These are phyloP conservation scores for Solanum pennellii DNA, from an alignment of 257 asterid species.

Conservation along the genomic window DNA sequence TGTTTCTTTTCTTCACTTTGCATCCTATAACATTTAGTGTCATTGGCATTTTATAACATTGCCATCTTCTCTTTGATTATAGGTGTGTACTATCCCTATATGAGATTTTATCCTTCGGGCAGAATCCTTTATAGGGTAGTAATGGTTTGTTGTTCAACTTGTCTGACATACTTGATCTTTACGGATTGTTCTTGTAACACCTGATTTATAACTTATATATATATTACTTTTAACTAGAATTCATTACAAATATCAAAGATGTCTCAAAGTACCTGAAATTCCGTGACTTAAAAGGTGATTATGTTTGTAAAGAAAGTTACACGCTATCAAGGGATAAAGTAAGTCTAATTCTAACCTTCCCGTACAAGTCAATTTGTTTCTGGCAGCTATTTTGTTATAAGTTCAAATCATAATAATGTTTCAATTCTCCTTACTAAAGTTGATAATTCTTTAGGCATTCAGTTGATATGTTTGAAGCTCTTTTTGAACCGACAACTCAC, in stretches of 20 bases:
- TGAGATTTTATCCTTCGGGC: constrained; percentile 91
- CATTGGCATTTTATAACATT: background rate
- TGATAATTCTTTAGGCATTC: background rate
- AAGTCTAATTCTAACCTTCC: background rate
- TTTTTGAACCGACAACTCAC: background rate
- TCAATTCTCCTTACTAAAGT: background rate
- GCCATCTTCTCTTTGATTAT: constrained; percentile 12
- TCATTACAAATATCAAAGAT: constrained; percentile 77
- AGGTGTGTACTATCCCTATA: constrained; percentile 90
- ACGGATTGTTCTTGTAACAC: background rate
- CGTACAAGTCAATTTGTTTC: background rate
- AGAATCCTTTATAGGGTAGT: constrained; percentile 81
- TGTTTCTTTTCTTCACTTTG: background rate
- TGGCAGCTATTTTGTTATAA: background rate
- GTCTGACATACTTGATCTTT: background rate
- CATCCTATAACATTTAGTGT: background rate
- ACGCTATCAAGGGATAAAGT: constrained; percentile 83
- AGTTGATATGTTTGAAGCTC: background rate
- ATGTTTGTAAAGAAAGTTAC: constrained; percentile 66
- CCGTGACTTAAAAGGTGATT: constrained; percentile 43
- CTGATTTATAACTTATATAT: background rate
- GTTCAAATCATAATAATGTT: background rate
- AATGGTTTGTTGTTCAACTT: background rate
- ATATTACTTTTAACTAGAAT: constrained; percentile 29
- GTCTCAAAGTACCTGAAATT: constrained; percentile 66